A percentile compares a stretch with the other conserved stretches of the same genome.
phyloP scores from a whole-genome alignment of 1,284 basidiomycete genomes.

The Melampsora americana region DNA sequence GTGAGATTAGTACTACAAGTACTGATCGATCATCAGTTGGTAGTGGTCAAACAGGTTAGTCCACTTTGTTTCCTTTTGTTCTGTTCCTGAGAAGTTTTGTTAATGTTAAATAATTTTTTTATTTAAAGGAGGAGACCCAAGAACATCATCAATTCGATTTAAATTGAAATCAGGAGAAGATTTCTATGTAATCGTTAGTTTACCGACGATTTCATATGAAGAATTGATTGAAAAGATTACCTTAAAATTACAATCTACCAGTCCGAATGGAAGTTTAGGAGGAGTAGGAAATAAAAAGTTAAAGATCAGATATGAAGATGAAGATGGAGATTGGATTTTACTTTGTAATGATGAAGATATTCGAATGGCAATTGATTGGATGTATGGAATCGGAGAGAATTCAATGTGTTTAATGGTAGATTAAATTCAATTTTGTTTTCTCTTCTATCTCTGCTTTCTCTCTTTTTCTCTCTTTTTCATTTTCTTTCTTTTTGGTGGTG shows the following conservation, averaged over 20 bases:
- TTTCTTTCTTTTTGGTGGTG: background rate
- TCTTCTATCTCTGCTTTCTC: background rate
- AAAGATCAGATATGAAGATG: conserved; percentile 72
- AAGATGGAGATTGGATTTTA: conserved; percentile 82
- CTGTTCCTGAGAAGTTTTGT: no score
- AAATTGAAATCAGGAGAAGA: conserved; percentile 78
- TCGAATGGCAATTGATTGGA: conserved; percentile 74
- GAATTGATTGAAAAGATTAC: conserved; percentile 84
- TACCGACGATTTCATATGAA: conserved; percentile 69
- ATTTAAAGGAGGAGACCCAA: background rate
- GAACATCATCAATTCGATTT: conserved; percentile 50
- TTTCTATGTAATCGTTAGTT: conserved; percentile 85
- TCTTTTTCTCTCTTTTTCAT: no score
- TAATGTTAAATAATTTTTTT: no score
- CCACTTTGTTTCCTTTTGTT: no score
- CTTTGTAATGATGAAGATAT: conserved; percentile 83
- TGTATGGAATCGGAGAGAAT: conserved; percentile 22
- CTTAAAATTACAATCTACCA: conserved; percentile 76
- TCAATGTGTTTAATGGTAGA: conserved; percentile 30
- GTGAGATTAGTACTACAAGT: background rate
- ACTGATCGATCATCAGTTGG: conserved; percentile 34
- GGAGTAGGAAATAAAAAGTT: conserved; percentile 70
- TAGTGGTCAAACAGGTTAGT: conserved; percentile 5
- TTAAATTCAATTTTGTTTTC: background rate
- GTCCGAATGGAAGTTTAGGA: conserved; percentile 61